Evolutionary conservation across 257 asterid species (phyloP).

Genomic region (Lavandula angustifolia): DNA sequence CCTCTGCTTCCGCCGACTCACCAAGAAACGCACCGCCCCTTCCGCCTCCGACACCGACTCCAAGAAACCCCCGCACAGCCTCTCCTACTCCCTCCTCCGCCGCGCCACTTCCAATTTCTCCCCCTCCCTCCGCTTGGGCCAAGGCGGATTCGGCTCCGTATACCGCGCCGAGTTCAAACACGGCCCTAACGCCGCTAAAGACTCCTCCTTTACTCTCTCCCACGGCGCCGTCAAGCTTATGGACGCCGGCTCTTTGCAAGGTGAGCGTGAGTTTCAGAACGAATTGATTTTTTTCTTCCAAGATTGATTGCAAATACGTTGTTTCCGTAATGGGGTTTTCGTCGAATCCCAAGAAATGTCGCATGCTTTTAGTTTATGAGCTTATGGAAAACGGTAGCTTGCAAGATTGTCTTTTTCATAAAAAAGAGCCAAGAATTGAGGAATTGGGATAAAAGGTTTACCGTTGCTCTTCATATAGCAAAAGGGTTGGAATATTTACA

Average conservation of each 20-base stretch:
- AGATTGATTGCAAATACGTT: slow-evolving; percentile 62
- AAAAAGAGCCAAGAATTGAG: slow-evolving; percentile 68
- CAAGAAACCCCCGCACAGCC: slow-evolving; percentile 72
- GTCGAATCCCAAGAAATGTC: slow-evolving; percentile 63
- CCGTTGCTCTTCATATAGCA: slow-evolving; percentile 72
- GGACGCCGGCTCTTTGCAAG: slow-evolving; percentile 93
- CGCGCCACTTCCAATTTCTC: slow-evolving; percentile 77
- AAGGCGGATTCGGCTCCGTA: slow-evolving; percentile 96
- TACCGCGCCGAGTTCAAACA: slow-evolving; percentile 64
- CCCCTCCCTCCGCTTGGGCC: slow-evolving; percentile 76
- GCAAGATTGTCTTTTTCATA: slow-evolving; percentile 86
- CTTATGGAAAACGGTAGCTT: slow-evolving; percentile 88
- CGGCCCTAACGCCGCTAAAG: slow-evolving; percentile 30
- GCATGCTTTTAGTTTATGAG: slow-evolving; percentile 86
- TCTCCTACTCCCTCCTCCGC: slow-evolving; percentile 72
- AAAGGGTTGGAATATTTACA: slow-evolving; percentile 90
- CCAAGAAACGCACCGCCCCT: slow-evolving; percentile 76
- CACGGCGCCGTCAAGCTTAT: slow-evolving; percentile 76
- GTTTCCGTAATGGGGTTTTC: slow-evolving; percentile 77
- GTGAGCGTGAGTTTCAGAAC: slow-evolving; percentile 96
- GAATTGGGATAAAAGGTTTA: slow-evolving; percentile 69
- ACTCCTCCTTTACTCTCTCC: slow-evolving; percentile 36
- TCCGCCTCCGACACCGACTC: slow-evolving; percentile 70
- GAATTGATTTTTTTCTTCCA: slow-evolving; percentile 78
- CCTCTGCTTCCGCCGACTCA: slow-evolving; percentile 67